phyloP scores from a whole-genome alignment of 768 basidiomycete species.

The Termitomyces sp. region DNA sequence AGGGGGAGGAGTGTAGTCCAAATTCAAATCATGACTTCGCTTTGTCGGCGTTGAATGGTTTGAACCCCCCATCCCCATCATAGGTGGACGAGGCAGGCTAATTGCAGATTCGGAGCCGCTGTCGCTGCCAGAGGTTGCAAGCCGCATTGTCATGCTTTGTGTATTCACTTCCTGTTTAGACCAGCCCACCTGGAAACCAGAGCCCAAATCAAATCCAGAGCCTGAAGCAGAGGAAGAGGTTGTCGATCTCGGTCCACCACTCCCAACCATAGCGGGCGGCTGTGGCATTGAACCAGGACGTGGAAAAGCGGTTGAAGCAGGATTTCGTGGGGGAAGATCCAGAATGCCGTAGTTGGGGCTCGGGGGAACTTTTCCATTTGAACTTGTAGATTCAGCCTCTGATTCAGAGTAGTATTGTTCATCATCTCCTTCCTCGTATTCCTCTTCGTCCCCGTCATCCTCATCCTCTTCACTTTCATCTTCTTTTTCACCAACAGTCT shows the following conservation, averaged over 20 bases:
- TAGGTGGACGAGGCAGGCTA: slow-evolving; percentile 9
- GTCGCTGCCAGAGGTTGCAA: slow-evolving; percentile 7
- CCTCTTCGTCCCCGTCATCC: background rate
- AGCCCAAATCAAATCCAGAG: background rate
- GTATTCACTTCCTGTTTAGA: background rate
- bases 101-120: background rate
- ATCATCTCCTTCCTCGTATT: slow-evolving; percentile 3
- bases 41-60: slow-evolving; percentile 1
- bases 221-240: background rate
- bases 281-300: slow-evolving; percentile 9
- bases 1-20: slow-evolving; percentile 17
- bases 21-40: background rate
- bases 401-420: slow-evolving; percentile 14
- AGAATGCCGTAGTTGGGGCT: slow-evolving; percentile 42
- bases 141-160: slow-evolving; percentile 16
- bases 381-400: slow-evolving; percentile 8
- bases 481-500: background rate
- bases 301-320: background rate
- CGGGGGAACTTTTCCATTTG: slow-evolving; percentile 4
- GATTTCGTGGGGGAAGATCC: slow-evolving; percentile 28
- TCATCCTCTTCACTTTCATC: slow-evolving; percentile 4
- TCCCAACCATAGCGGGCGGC: slow-evolving; percentile 4
- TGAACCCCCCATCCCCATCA: slow-evolving; percentile 1
- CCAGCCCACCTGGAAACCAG: slow-evolving; percentile 1
- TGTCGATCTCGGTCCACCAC: background rate